Conservation (phyloP, 495 filamentous ascomycete species). For the Geoglossum glabrum region DNA sequence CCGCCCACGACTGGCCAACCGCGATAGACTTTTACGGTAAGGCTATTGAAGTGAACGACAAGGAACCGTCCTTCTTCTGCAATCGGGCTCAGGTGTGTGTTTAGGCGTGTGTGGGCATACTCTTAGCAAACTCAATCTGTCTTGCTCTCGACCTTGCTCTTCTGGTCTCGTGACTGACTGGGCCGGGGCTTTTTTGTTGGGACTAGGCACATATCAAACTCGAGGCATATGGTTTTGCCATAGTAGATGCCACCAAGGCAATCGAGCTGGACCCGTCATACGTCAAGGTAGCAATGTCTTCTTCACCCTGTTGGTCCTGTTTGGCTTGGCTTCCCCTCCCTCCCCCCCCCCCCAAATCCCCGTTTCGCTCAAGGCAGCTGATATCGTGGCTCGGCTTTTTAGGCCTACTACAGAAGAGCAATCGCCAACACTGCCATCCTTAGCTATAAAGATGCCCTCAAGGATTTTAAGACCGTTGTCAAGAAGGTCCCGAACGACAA, state of each 20-base stretch:
- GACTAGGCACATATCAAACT: constrained; percentile 78
- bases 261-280: constrained; percentile 78
- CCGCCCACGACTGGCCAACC: constrained; percentile 63
- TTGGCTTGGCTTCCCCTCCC: neutral
- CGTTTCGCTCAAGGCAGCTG: constrained; percentile 1
- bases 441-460: constrained; percentile 65
- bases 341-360: no score
- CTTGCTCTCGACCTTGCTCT: neutral
- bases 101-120: neutral
- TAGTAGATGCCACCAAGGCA: constrained; percentile 82
- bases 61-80: constrained; percentile 74
- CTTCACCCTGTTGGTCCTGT: neutral
- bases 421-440: constrained; percentile 79
- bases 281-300: constrained; percentile 43
- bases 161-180: neutral
- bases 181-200: neutral
- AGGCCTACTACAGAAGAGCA: constrained; percentile 93
- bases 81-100: constrained; percentile 72
- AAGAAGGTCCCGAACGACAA: constrained; percentile 72
- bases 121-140: neutral
- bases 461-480: constrained; percentile 82
- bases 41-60: constrained; percentile 70
- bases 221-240: constrained; percentile 81
- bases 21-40: constrained; percentile 76
- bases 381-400: neutral